phyloP scores from a whole-genome alignment of 148 eudicot species.

The Nepenthes gracilis region DNA sequence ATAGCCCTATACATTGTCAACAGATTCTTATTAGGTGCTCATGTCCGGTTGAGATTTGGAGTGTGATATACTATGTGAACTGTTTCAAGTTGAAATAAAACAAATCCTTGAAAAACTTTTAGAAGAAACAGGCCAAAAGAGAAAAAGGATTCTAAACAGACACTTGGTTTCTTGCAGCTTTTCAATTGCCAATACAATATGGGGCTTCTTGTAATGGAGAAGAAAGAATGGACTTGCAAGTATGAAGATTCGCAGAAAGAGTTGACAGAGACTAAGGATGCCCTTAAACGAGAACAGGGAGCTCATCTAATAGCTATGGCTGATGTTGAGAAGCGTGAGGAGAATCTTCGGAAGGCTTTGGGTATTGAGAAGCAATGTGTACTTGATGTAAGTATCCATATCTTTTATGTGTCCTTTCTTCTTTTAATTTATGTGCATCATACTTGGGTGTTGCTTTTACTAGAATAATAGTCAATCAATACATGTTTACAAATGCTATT shows the following conservation, averaged over 20 bases:
- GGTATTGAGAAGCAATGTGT: constrained; percentile 95
- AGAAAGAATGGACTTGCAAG: constrained; percentile 80
- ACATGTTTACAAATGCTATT: background rate
- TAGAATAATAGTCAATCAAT: background rate
- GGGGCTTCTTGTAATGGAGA: constrained; percentile 95
- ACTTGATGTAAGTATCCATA: constrained; percentile 47
- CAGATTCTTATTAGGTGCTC: too few species aligned
- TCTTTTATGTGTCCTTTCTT: background rate
- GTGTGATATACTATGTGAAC: too few species aligned
- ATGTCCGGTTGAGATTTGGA: too few species aligned
- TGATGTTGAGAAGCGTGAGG: constrained; percentile 91
- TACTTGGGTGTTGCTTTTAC: background rate
- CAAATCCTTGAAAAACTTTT: too few species aligned
- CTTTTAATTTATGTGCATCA: background rate
- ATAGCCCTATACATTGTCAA: too few species aligned
- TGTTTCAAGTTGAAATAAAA: too few species aligned
- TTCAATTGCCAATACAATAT: constrained; percentile 93
- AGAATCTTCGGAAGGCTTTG: constrained; percentile 76
- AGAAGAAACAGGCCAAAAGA: too few species aligned
- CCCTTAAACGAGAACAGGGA: constrained; percentile 67
- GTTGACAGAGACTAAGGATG: constrained; percentile 41
- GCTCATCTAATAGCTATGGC: constrained; percentile 64
- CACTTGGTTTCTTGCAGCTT: constrained; percentile 36
- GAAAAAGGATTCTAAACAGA: too few species aligned
- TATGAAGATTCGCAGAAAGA: constrained; percentile 57